Base-by-base conservation (phyloP, 805 yeast species). In the Candida maris region DNA sequence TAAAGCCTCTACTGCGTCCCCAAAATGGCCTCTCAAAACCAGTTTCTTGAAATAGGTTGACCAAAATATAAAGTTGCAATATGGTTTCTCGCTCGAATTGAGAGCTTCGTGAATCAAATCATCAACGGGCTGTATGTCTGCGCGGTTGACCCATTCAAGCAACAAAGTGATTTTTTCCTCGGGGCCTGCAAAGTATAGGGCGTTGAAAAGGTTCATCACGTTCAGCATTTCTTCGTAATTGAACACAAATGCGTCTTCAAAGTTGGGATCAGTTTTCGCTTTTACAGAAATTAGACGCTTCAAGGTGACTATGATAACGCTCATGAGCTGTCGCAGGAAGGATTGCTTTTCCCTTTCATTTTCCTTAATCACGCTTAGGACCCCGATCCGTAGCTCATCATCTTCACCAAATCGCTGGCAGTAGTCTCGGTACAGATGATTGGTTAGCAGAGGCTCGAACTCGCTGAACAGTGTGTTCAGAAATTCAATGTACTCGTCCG, bases 61-160 rank as follows among this genome's bases (percentile, higher is more conserved):
- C 87, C 88, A 84, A 48, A 84, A 84, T 27, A 61, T 61, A 3
- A 73, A 66, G 46, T 70, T 78, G 37, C 52, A 50, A 52, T 67
- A 74, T 6, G 78, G 79, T 21, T 48, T 37, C 30, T 54, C 61
- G 1, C 67, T 72, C 15, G 58, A 61, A 21, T 54, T 52, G 48
- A 70, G 58, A 7, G 72, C 71, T 29, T 57, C 65, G 35, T 75
- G 71, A 4, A 73, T 64, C 21, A 73, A 57, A 19, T 69, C 74
- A 14, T 65, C 65, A 39, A 71, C 76, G 1, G 89, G 89, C 46
- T 75, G 74, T 4, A 81, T 78, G 52, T 82, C 85, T 20, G 81
- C 78, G 38, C 76, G 68, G 51, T 84, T 84, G 18, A 81, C 65
- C 93, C 93, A 84, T 32, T 67, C 70, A 12, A 70, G 57, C 23